phyloP scores from a whole-genome alignment of 192 early-diverging fungal species.

The Coemansia sp. region DNA sequence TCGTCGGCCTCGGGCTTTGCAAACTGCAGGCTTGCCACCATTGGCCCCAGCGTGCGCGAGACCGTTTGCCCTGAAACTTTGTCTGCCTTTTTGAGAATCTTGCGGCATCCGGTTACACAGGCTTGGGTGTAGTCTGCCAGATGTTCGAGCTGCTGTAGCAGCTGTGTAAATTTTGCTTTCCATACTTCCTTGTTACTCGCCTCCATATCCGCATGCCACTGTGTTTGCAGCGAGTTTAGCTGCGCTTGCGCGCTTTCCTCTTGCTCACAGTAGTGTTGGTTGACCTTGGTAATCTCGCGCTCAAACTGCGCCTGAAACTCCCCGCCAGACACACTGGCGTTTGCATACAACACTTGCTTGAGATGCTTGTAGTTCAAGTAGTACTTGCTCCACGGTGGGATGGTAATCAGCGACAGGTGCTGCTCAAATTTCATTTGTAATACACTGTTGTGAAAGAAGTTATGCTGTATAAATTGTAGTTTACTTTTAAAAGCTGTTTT shows the following conservation, averaged over 20 bases:
- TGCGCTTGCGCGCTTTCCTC: constrained; percentile 23
- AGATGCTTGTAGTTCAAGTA: constrained; percentile 57
- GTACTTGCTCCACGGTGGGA: constrained; percentile 54
- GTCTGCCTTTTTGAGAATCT: constrained; percentile 65
- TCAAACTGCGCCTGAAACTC: constrained; percentile 43
- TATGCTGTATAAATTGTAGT: too few species aligned
- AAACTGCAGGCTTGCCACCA: constrained; percentile 53
- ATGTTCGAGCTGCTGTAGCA: constrained; percentile 28
- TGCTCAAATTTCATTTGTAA: constrained; percentile 58
- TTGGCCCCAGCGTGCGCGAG: constrained; percentile 55
- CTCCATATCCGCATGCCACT: constrained; percentile 24
- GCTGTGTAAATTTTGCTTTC: constrained; percentile 22
- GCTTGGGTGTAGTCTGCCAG: constrained; percentile 56
- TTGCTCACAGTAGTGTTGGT: constrained; percentile 52
- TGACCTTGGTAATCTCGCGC: constrained; percentile 55
- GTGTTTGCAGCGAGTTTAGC: constrained; percentile 14
- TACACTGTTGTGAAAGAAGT: too few species aligned
- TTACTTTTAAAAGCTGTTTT: too few species aligned
- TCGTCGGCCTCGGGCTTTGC: constrained; percentile 59
- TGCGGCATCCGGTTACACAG: constrained; percentile 62
- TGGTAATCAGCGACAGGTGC: constrained; percentile 54
- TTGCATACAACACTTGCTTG: constrained; percentile 48
- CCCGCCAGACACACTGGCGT: neutral
- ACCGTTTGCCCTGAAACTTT: constrained; percentile 38
- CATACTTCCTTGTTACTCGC: constrained; percentile 4